A percentile compares a stretch with the other conserved stretches of the same genome.
Evolutionary conservation across 306 rosid species (phyloP).

Genomic region (Citrullus mucosospermus): DNA sequence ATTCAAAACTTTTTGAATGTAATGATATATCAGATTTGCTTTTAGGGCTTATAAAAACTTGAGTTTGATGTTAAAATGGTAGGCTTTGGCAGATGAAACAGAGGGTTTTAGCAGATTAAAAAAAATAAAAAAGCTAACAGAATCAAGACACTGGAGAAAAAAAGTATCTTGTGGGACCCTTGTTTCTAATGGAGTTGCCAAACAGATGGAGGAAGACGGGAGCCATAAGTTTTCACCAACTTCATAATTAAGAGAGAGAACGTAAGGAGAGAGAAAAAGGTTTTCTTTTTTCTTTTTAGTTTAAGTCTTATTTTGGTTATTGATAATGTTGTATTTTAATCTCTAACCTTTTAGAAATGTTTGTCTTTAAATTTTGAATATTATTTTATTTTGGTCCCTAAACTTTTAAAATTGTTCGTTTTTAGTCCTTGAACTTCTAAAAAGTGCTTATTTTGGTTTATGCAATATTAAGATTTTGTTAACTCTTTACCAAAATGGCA

Average conservation of each 20-base stretch:
- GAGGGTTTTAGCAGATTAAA: slow-evolving; percentile 26
- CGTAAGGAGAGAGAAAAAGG: neutral
- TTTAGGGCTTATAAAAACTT: slow-evolving; percentile 10
- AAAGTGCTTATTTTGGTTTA: too few relatives aligned
- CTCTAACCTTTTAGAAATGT: too few relatives aligned
- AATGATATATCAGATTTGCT: slow-evolving; percentile 1
- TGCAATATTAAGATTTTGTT: too few relatives aligned
- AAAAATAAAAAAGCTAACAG: neutral
- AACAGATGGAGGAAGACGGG: slow-evolving; percentile 25
- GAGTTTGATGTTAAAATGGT: slow-evolving; percentile 5
- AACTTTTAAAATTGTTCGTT: too few relatives aligned
- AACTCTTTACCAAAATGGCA: too few relatives aligned
- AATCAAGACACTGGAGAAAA: slow-evolving; percentile 14
- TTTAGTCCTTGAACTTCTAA: too few relatives aligned
- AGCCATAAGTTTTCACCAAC: slow-evolving; percentile 48
- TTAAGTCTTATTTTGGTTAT: too few relatives aligned
- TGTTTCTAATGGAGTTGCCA: slow-evolving; percentile 42
- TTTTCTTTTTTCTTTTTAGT: too few relatives aligned
- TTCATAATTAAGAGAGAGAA: slow-evolving; percentile 14
- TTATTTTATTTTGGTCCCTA: too few relatives aligned
- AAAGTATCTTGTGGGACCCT: slow-evolving; percentile 36
- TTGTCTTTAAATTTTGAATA: too few relatives aligned
- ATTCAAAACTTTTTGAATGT: neutral
- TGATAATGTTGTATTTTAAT: too few relatives aligned
- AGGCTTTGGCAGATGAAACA: slow-evolving; percentile 30